A percentile compares a stretch with the other conserved stretches of the same genome.
Conservation (phyloP, 1,139 yeast species). For the Lizanozyma gosingica region DNA sequence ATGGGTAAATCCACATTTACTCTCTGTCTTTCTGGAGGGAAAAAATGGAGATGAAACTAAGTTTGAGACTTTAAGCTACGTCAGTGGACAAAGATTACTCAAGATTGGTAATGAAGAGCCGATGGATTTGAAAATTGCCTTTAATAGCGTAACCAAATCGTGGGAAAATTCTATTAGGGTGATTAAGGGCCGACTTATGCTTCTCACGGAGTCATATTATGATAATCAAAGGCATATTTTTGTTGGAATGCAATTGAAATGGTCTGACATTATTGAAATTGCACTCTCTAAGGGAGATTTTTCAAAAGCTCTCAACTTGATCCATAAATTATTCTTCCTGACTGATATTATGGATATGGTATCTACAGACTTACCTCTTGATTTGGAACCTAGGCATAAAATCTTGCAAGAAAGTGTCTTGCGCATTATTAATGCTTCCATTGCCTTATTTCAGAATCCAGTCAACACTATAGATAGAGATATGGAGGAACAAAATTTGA, state of each 20-base stretch:
- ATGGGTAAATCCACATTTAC: conserved; percentile 49
- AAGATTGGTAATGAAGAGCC: not conserved
- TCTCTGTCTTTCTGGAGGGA: conserved; percentile 26
- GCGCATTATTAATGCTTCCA: conserved; percentile 38
- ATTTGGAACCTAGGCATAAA: not conserved
- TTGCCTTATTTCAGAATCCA: conserved; percentile 29
- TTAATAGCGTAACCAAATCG: not conserved
- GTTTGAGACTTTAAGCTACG: not conserved
- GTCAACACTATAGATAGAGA: conserved; percentile 18
- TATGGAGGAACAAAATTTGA: conserved; percentile 5
- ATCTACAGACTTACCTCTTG: not conserved
- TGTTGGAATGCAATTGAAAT: not conserved
- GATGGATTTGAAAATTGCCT: not conserved
- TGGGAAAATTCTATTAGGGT: not conserved
- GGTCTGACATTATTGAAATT: not conserved
- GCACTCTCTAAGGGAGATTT: not conserved
- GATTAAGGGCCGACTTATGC: not conserved
- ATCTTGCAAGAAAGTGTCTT: conserved; percentile 8
- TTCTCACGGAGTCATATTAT: not conserved
- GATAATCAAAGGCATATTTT: not conserved
- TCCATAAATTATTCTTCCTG: not conserved
- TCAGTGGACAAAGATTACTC: not conserved
- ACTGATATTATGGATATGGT: not conserved
- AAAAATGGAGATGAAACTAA: conserved; percentile 1
- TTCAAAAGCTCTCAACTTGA: not conserved